Evolutionary conservation across 192 early-diverging fungal species (phyloP).

Genomic region (Diversispora epigaea): DNA sequence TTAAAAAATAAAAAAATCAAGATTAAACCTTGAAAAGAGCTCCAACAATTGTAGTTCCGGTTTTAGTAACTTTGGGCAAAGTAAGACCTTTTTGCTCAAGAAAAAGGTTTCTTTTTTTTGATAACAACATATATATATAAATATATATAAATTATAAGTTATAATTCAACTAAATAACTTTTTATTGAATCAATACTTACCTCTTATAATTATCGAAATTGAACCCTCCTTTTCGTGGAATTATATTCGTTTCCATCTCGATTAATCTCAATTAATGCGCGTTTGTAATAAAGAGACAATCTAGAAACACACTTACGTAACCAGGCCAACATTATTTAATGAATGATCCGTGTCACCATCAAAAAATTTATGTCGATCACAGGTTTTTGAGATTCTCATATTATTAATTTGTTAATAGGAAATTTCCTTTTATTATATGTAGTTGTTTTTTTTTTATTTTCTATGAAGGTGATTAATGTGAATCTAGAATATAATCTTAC

Average conservation of each 20-base stretch:
- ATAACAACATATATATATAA: slow-evolving; percentile 16
- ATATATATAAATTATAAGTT: not conserved
- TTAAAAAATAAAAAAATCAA: not conserved
- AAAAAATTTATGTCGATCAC: too few species aligned
- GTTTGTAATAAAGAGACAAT: not conserved
- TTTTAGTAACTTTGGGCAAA: slow-evolving; percentile 83
- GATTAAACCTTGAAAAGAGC: slow-evolving; percentile 77
- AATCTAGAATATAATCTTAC: too few species aligned
- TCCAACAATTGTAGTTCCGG: slow-evolving; percentile 97
- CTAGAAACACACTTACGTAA: not conserved
- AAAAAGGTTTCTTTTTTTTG: slow-evolving; percentile 65
- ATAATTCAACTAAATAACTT: not conserved
- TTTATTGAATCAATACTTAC: slow-evolving; percentile 40
- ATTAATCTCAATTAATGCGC: not conserved
- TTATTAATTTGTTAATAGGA: too few species aligned
- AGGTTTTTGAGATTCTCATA: too few species aligned
- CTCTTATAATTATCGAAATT: slow-evolving; percentile 85
- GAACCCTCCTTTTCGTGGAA: slow-evolving; percentile 67
- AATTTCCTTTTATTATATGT: too few species aligned
- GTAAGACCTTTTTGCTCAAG: slow-evolving; percentile 76
- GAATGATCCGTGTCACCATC: too few species aligned
- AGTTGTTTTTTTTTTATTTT: too few species aligned
- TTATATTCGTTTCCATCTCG: slow-evolving; percentile 55
- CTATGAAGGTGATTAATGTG: too few species aligned
- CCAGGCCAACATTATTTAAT: not conserved